Base-by-base conservation (phyloP, 805 yeast genomes). In the Ascoidea asiatica region DNA sequence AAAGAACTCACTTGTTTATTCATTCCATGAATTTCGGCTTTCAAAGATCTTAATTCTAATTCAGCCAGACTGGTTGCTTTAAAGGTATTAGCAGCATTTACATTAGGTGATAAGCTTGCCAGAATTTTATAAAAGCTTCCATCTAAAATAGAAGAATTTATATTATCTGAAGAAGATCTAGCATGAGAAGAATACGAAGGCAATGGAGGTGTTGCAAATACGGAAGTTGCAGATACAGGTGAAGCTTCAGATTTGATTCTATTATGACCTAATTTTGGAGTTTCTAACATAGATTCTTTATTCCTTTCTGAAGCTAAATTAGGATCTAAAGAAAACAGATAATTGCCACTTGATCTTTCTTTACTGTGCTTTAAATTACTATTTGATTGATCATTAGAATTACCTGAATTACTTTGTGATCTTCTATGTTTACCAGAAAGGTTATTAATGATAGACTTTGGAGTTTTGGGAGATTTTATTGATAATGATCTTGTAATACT, bases 111-210 rank as follows among this genome's bases (percentile, higher is more conserved):
- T n/a, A n/a, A n/a, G n/a, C n/a, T n/a, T n/a, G n/a, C n/a, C n/a
- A n/a, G n/a, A n/a, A n/a, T n/a, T n/a, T n/a, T n/a, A n/a, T n/a
- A n/a, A n/a, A n/a, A n/a, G n/a, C n/a, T n/a, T n/a, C n/a, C n/a
- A n/a, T 54, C 52, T 23, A 51, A 48, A 5, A 60, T 56, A n/a
- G 62, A 63, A 33, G 65, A 57, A 4, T 52, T 57, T 2, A 66
- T 61, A 23, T 74, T 64, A 44, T 71, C 77, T 1, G 75, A 69
- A 1, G 65, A 56, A 1, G 74, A 64, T 47, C 77, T 60, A 5
- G 52, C 44, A 50, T 72, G 77, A 17, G 52, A 52, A 29, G 56
- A 49, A 6, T 54, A 45, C 17, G 48, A 46, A 2, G 75, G 72
- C 33, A 72, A 51, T 17, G 73, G 72, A 1, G 77, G 73, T 0